Conservation (phyloP, 2,329 filamentous ascomycete genomes). For the Pestalotiopsis sp. region DNA sequence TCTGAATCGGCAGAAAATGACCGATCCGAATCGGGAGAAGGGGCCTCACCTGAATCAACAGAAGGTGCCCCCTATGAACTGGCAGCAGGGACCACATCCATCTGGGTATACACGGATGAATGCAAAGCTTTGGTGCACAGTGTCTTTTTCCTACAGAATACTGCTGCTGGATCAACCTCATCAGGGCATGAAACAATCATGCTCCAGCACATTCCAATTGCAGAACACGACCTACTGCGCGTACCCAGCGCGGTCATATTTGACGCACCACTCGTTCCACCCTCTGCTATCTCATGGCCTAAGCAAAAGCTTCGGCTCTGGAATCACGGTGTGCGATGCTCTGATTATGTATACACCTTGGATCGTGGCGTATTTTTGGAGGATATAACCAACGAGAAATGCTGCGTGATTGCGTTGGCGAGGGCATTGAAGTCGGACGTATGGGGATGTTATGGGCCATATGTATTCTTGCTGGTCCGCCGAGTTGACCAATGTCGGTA, state of each 20-base stretch:
- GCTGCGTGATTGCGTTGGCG: neutral
- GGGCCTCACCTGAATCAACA: no score
- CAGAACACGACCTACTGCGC: neutral
- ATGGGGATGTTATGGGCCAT: no score
- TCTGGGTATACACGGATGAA: neutral
- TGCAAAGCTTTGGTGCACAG: neutral
- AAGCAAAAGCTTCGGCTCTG: neutral
- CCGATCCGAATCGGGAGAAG: neutral
- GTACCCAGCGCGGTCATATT: neutral
- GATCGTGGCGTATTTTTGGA: neutral
- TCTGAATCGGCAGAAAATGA: no score
- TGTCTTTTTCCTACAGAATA: neutral
- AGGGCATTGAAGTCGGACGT: no score
- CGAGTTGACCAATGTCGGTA: neutral
- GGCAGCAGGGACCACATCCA: no score
- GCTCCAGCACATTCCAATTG: neutral
- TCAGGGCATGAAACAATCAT: neutral
- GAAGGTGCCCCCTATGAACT: no score
- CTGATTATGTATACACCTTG: neutral
- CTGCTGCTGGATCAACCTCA: neutral
- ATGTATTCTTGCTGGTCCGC: neutral
- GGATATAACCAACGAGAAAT: neutral
- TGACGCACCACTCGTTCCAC: neutral
- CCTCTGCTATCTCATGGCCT: neutral
- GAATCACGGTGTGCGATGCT: fast-evolving